A percentile compares a stretch with the other conserved stretches of the same genome.
Conservation (phyloP, 371 early-diverging fungal genomes). For the Mucor piriformis region DNA sequence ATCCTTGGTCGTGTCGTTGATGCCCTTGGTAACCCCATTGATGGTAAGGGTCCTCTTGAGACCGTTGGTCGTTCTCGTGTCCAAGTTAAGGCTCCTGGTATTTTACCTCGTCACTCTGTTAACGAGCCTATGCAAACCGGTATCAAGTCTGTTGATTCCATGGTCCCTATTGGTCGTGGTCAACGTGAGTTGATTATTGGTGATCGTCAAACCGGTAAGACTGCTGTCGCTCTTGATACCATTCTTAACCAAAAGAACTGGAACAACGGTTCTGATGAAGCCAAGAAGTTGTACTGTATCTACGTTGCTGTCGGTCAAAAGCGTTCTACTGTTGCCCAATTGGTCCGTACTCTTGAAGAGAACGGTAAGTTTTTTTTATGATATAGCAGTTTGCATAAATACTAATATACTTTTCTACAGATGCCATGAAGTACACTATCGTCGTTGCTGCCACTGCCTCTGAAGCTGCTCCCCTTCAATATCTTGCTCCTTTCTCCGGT, state of each 20-base stretch:
- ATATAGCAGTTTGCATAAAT: no score
- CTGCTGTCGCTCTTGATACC: slow-evolving; percentile 94
- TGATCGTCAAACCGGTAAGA: slow-evolving; percentile 98
- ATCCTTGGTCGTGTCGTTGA: slow-evolving; percentile 96
- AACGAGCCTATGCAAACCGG: slow-evolving; percentile 98
- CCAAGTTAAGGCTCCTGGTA: slow-evolving; percentile 97
- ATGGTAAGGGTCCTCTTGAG: slow-evolving; percentile 94
- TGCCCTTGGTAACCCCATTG: slow-evolving; percentile 97
- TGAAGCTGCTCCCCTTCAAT: slow-evolving; percentile 95
- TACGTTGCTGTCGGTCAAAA: slow-evolving; percentile 98
- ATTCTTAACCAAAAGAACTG: slow-evolving; percentile 97
- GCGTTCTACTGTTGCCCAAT: slow-evolving; percentile 97
- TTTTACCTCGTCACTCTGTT: slow-evolving; percentile 96
- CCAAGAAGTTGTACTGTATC: slow-evolving; percentile 87
- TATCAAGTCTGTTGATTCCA: slow-evolving; percentile 97
- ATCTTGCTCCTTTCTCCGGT: slow-evolving; percentile 95
- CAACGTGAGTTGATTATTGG: slow-evolving; percentile 99
- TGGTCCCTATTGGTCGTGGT: slow-evolving; percentile 98
- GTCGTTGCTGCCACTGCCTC: slow-evolving; percentile 97
- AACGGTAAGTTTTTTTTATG: slow-evolving; percentile 48
- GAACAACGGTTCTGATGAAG: slow-evolving; percentile 66
- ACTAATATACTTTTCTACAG: no score
- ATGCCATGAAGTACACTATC: slow-evolving; percentile 84
- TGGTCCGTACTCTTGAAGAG: slow-evolving; percentile 95
- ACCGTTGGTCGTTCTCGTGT: slow-evolving; percentile 84